phyloP scores from a whole-genome alignment of 805 yeast genomes.

The Saccharomycopsis microspora region DNA sequence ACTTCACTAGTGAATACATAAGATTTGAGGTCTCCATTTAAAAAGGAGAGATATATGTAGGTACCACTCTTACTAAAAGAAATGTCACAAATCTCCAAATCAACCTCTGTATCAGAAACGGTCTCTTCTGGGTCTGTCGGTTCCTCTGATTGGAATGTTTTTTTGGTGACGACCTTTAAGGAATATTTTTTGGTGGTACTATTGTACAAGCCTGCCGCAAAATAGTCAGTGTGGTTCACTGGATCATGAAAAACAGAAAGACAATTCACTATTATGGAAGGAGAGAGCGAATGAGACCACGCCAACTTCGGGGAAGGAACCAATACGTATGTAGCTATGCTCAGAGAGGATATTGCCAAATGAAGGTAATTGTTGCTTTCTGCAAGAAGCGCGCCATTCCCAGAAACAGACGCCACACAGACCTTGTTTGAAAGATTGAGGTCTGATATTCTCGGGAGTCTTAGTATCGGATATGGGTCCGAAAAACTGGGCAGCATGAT shows the following conservation, averaged over 20 bases:
- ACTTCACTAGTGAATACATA: not conserved
- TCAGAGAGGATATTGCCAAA: constrained; percentile 12
- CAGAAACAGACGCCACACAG: too few relatives aligned
- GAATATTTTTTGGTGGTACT: constrained; percentile 6
- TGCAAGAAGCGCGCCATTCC: not conserved
- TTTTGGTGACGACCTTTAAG: constrained; percentile 9
- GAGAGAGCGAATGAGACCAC: constrained; percentile 42
- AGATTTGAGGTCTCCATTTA: constrained; percentile 1
- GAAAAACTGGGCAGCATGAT: constrained; percentile 8
- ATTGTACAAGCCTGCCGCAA: constrained; percentile 11
- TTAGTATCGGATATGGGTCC: constrained; percentile 12
- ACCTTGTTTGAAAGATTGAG: not conserved
- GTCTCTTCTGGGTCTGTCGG: not conserved
- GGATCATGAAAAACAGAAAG: constrained; percentile 14
- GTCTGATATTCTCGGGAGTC: constrained; percentile 15
- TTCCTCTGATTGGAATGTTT: not conserved
- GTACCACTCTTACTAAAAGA: constrained; percentile 7
- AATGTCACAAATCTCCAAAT: not conserved
- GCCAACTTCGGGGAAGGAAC: constrained; percentile 41
- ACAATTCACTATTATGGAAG: constrained; percentile 28
- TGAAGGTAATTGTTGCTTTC: not conserved
- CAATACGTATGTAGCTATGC: constrained; percentile 26
- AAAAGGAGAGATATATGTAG: constrained; percentile 1
- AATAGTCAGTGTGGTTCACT: not conserved
- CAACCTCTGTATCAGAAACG: constrained; percentile 3